A percentile compares a stretch with the other conserved stretches of the same genome.
Evolutionary conservation across 192 early-diverging fungal species (phyloP).

Genomic region (Entrophospora sp.): DNA sequence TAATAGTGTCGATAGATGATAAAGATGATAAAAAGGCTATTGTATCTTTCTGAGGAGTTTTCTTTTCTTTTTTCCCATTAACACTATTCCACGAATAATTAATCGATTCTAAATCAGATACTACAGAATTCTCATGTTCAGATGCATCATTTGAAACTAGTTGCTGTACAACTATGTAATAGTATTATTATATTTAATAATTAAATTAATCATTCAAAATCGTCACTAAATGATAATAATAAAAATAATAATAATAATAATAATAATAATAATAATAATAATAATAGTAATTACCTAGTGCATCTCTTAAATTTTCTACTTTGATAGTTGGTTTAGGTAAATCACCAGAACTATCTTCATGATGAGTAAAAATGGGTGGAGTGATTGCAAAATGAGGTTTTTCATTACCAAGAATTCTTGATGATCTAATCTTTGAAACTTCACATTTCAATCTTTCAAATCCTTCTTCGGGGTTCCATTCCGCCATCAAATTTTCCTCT

Average conservation of each 20-base stretch:
- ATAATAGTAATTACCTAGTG: background rate
- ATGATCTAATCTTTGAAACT: background rate
- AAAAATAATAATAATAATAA: background rate
- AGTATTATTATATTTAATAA: background rate
- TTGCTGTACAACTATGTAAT: background rate
- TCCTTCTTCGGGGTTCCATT: constrained; percentile 18
- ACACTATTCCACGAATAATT: background rate
- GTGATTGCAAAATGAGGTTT: background rate
- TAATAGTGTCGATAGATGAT: background rate
- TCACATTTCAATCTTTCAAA: constrained; percentile 8
- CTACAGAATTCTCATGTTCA: constrained; percentile 12
- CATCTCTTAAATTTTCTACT: background rate
- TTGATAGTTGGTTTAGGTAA: constrained; percentile 1
- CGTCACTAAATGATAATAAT: background rate
- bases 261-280: background rate
- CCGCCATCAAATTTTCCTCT: constrained; percentile 13
- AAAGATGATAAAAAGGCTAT: constrained; percentile 14
- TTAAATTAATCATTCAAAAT: background rate
- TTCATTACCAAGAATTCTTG: background rate
- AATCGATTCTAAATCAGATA: constrained; percentile 6
- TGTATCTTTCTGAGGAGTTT: background rate
- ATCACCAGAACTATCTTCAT: constrained; percentile 16
- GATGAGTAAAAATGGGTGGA: background rate
- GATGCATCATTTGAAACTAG: constrained; percentile 15
- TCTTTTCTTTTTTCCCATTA: background rate